Evolutionary conservation across 2,329 filamentous ascomycete genomes (phyloP).

Genomic region (Calonectria pteridis): DNA sequence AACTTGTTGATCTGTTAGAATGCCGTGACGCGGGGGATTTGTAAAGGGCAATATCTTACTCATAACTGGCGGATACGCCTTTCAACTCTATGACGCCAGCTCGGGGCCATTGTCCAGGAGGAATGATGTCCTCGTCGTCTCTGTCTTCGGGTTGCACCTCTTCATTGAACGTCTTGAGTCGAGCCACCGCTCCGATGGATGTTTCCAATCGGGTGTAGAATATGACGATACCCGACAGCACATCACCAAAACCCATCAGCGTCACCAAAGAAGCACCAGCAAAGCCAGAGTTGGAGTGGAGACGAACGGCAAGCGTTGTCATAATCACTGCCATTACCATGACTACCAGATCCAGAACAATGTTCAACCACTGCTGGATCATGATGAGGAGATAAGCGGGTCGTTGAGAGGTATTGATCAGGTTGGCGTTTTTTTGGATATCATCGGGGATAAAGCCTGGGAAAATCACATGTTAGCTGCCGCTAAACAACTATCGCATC

Average conservation of each 20-base stretch:
- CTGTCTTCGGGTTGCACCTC: conserved; percentile 15
- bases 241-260: conserved; percentile 50
- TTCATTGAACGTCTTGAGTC: conserved; percentile 31
- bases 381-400: conserved; percentile 69
- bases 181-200: conserved; percentile 44
- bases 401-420: conserved; percentile 65
- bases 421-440: conserved; percentile 4
- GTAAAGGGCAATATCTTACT: conserved; percentile 15
- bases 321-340: conserved; percentile 62
- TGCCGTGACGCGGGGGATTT: too few relatives aligned
- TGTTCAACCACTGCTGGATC: conserved; percentile 69
- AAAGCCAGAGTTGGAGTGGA: conserved; percentile 52
- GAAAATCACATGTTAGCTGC: background rate
- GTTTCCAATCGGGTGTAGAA: conserved; percentile 51
- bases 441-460: conserved; percentile 6
- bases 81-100: conserved; percentile 17
- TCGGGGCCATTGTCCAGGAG: conserved; percentile 21
- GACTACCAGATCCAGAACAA: conserved; percentile 64
- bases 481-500: background rate
- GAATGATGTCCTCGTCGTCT: background rate
- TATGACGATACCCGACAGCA: conserved; percentile 44
- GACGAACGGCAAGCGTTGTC: conserved; percentile 60
- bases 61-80: conserved; percentile 22
- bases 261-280: conserved; percentile 55
- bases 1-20: background rate